A percentile compares a stretch with the other conserved stretches of the same genome.
Conservation (phyloP, 257 asterid genomes). For the Paraleonurus japonicus region DNA sequence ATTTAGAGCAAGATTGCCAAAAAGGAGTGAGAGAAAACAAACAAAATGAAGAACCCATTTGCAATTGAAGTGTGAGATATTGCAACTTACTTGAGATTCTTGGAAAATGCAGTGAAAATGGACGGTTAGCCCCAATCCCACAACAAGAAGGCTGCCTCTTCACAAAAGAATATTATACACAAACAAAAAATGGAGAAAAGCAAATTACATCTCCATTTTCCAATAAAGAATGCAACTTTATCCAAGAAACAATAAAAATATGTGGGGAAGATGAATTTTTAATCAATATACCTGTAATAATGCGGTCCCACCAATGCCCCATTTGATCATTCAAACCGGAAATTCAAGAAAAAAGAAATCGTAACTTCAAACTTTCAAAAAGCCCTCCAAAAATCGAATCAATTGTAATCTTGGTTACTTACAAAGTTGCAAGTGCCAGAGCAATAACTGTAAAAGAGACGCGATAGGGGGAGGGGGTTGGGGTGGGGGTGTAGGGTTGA, state of each 20-base stretch:
- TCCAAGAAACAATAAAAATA: conserved; percentile 23
- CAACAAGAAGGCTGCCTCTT: conserved; percentile 19
- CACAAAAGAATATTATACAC: neutral
- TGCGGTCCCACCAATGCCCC: conserved; percentile 46
- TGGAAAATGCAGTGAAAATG: conserved; percentile 23
- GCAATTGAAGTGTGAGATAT: neutral
- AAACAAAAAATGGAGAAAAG: neutral
- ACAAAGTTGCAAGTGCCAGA: neutral
- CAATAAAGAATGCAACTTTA: conserved; percentile 44
- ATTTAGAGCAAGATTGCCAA: neutral
- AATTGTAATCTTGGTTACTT: neutral
- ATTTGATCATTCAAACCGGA: conserved; percentile 23
- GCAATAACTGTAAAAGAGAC: conserved; percentile 15
- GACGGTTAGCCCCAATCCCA: conserved; percentile 34
- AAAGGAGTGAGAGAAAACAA: too few relatives aligned
- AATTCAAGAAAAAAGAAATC: conserved; percentile 15
- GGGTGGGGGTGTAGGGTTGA: too few relatives aligned
- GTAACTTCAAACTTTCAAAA: conserved; percentile 21
- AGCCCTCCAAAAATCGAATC: conserved; percentile 38
- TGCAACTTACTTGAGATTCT: conserved; percentile 21
- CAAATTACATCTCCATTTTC: conserved; percentile 31
- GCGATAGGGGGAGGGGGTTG: too few relatives aligned
- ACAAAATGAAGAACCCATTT: conserved; percentile 16
- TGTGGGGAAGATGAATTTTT: conserved; percentile 20
- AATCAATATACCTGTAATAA: conserved; percentile 27